Base-by-base conservation (phyloP, 306 rosid genomes). In the Vigna trinervia region DNA sequence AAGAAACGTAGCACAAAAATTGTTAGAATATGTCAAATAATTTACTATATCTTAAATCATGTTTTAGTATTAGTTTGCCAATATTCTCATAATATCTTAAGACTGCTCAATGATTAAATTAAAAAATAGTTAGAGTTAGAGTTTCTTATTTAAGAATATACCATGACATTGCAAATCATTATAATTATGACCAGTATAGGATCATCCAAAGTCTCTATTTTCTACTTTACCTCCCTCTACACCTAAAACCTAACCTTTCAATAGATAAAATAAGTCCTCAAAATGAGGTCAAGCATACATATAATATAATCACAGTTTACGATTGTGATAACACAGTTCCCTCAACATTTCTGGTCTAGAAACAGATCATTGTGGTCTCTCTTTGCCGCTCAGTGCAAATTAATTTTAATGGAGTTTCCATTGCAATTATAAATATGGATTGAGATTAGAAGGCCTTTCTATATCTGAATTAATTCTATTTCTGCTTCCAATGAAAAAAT, bases 221-320 rank as follows among this genome's bases (percentile, higher is more conserved):
- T 36, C 14, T 62, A 8, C 26, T n/a, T 62, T 38, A n/a, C n/a
- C 51, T 19, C 32, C 32, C 17, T 19, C 14, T 36, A 39, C 20
- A 64, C 51, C n/a, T 38, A 64, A 64, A 64, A 36, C n/a, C 22
- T 4, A 17, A 64, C 12, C 39, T 38, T 39, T 17, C 32, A 39
- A 64, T 32, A 43, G 5, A 64, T 38, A 12, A 17, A 69, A 47
- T 20, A 43, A 52, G 65, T 38, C 26, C 56, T 50, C 28, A 47
- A 39, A 61, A 34, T 13, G 28, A 78, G 77, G 73, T 51, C 67
- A 73, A 13, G 30, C 22, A 59, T 22, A 46, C 53, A 79, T 39
- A 61, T 63, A 79, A 63, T 52, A 50, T 63, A 79, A 63, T 52
- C 59, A 17, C 38, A 52, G 19, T 26, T 50, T 41, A 62, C 39